A percentile compares a stretch with the other conserved stretches of the same genome.
These are phyloP conservation scores for Ascochyta clinopodiicola DNA, from an alignment of 2,329 filamentous ascomycete species.

Conservation along the genomic window DNA sequence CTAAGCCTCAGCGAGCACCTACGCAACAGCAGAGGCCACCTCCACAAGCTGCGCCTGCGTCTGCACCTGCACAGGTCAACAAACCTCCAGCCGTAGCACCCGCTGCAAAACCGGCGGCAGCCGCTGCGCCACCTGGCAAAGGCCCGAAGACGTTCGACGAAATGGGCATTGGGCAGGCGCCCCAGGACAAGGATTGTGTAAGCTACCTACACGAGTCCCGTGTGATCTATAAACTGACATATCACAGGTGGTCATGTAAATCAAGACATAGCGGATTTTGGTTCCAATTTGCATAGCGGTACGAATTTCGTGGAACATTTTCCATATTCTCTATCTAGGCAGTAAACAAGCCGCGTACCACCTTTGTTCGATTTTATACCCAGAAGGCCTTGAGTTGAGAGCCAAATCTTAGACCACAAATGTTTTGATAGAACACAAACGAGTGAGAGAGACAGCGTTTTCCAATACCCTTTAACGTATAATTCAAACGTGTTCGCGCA, in stretches of 20 bases:
- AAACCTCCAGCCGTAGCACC: conserved; percentile 34
- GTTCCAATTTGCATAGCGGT: conserved; percentile 28
- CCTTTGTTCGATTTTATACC: conserved; percentile 14
- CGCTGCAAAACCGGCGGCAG: conserved; percentile 39
- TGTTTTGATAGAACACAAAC: conserved; percentile 8
- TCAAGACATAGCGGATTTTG: neutral
- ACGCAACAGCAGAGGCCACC: conserved; percentile 30
- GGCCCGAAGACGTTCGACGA: conserved; percentile 97
- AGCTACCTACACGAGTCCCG: conserved; percentile 41
- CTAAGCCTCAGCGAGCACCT: conserved; percentile 31
- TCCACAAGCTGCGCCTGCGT: conserved; percentile 20
- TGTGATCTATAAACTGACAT: conserved; percentile 10
- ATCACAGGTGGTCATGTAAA: conserved; percentile 40
- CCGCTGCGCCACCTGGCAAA: conserved; percentile 60
- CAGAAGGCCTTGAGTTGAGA: neutral
- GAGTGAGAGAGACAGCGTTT: neutral
- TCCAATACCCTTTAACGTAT: no score
- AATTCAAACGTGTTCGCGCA: neutral
- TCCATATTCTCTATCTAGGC: conserved; percentile 17
- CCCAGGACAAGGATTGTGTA: conserved; percentile 91
- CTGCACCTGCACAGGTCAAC: conserved; percentile 21
- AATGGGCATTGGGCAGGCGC: conserved; percentile 90
- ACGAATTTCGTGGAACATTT: conserved; percentile 16
- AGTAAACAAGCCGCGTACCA: conserved; percentile 19
- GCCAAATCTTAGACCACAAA: neutral